A percentile compares a stretch with the other conserved stretches of the same genome.
phyloP scores from a whole-genome alignment of 2,329 filamentous ascomycete genomes.

The Herpomyces periplanetae region DNA sequence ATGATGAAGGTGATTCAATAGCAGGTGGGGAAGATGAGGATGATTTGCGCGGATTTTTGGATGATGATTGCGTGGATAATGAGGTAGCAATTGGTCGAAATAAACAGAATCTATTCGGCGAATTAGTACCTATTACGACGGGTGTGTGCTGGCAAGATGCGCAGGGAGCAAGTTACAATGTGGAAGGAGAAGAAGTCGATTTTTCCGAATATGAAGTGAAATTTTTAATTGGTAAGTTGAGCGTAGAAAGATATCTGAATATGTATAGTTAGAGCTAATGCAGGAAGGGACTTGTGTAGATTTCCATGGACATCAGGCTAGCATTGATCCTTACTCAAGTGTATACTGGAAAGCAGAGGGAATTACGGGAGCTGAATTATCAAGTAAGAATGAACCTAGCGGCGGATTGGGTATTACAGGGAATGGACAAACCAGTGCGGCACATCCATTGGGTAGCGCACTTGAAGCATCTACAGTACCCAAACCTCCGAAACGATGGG shows the following conservation, averaged over 20 bases:
- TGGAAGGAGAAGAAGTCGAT: conserved; percentile 12
- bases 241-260: conserved; percentile 3
- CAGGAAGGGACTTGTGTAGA: conserved; percentile 1
- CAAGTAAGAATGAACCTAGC: conserved; percentile 2
- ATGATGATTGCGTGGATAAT: conserved; percentile 32
- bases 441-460: conserved; percentile 3
- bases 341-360: conserved; percentile 24
- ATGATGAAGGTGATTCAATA: conserved; percentile 26
- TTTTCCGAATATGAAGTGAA: conserved; percentile 26
- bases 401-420: conserved; percentile 6
- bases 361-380: neutral
- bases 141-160: conserved; percentile 48
- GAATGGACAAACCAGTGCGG: conserved; percentile 4
- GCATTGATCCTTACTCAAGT: conserved; percentile 53
- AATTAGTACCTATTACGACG: conserved; percentile 32
- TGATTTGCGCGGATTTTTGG: conserved; percentile 61
- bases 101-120: conserved; percentile 18
- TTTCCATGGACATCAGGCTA: conserved; percentile 10
- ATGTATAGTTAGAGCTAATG: conserved; percentile 1
- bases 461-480: conserved; percentile 6
- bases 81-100: conserved; percentile 12
- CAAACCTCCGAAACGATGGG: conserved; percentile 9
- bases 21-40: conserved; percentile 34
- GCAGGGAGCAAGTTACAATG: conserved; percentile 5
- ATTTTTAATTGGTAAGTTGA: conserved; percentile 22